Evolutionary conservation across 106 monocot genomes (phyloP).

Genomic region (Phalaenopsis aphrodite): DNA sequence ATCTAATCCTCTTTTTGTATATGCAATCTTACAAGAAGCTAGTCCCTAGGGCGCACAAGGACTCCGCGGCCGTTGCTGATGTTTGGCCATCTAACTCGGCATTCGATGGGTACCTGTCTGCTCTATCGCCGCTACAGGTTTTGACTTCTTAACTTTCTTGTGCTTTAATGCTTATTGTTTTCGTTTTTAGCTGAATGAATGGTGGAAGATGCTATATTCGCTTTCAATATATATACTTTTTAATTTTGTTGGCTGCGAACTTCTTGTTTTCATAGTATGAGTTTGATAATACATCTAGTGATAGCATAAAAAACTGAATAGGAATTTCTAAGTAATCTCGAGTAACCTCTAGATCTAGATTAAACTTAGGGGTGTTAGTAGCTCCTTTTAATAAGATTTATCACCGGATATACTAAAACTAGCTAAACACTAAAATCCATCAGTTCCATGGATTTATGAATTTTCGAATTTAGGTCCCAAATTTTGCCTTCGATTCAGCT

Average conservation of each 20-base stretch:
- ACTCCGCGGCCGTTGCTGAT: constrained; percentile 62
- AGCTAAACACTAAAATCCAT: no score
- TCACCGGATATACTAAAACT: no score
- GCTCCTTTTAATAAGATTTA: no score
- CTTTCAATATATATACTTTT: neutral
- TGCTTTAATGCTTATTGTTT: neutral
- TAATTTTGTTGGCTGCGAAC: neutral
- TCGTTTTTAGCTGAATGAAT: neutral
- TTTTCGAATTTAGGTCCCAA: no score
- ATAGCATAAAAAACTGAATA: neutral
- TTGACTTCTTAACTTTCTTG: neutral
- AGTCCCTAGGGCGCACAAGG: constrained; percentile 69
- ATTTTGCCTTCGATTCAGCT: no score
- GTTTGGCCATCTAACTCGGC: constrained; percentile 89
- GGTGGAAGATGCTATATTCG: neutral
- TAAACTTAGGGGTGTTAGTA: no score
- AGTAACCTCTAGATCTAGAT: neutral
- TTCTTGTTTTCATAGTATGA: no score
- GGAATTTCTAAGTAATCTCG: neutral
- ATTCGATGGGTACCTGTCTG: constrained; percentile 86
- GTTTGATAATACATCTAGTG: no score
- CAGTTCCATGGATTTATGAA: no score
- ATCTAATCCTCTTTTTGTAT: constrained; percentile 69
- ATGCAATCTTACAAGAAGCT: constrained; percentile 81
- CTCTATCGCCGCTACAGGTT: constrained; percentile 91